These are phyloP conservation scores for Penicillium fimorum DNA, from an alignment of 495 filamentous ascomycete genomes.

Conservation along the genomic window DNA sequence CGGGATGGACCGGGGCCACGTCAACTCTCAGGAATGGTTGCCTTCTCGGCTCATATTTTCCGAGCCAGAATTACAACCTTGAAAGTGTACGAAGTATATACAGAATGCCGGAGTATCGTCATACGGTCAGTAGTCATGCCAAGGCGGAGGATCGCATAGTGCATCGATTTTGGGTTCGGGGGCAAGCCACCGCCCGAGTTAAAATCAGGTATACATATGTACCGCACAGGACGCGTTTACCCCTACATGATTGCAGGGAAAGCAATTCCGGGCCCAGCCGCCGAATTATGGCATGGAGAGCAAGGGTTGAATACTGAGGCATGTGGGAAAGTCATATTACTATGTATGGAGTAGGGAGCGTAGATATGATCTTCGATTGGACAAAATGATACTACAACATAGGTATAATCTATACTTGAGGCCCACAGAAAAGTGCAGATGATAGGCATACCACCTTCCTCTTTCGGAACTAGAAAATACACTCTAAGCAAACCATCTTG, in stretches of 20 bases:
- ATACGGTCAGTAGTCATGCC: not conserved
- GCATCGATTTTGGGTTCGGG: not conserved
- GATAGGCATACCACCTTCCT: not conserved
- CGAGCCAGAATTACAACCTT: not conserved
- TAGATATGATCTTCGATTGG: not conserved
- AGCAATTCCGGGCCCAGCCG: not conserved
- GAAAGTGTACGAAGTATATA: no score
- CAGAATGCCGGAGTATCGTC: not conserved
- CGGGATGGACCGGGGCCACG: not conserved
- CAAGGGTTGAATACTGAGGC: not conserved
- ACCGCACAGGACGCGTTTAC: constrained; percentile 15
- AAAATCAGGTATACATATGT: constrained; percentile 7
- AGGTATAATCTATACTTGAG: not conserved
- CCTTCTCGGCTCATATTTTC: not conserved
- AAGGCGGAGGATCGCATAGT: not conserved
- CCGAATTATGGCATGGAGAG: not conserved
- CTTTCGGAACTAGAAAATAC: not conserved
- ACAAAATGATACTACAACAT: not conserved
- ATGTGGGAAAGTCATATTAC: not conserved
- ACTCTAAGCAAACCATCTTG: not conserved
- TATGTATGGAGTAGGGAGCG: not conserved
- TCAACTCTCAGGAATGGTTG: not conserved
- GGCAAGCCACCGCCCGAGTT: not conserved
- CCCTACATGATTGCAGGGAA: constrained; percentile 16
- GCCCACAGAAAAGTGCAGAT: constrained; percentile 7